A percentile compares a stretch with the other conserved stretches of the same genome.
Evolutionary conservation across 305 asterid genomes (phyloP).

Genomic region (Lippia alba): DNA sequence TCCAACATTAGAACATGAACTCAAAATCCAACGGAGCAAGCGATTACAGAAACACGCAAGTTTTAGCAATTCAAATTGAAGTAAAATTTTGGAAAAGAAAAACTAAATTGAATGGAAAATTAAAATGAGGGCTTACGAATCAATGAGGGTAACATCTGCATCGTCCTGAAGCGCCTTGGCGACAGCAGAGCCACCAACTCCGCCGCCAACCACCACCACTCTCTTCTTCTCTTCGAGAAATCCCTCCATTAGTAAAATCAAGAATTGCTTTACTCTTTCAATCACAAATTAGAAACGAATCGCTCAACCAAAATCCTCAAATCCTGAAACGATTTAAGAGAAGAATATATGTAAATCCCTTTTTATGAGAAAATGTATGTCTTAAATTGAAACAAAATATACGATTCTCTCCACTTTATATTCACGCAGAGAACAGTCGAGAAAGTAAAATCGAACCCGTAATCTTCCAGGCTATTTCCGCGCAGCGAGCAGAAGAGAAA

Average conservation of each 20-base stretch:
- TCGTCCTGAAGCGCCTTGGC: constrained; percentile 68
- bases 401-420: too few species aligned
- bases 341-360: too few species aligned
- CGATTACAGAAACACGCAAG: not conserved
- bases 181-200: constrained; percentile 71
- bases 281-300: too few species aligned
- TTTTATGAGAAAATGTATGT: too few species aligned
- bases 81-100: not conserved
- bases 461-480: too few species aligned
- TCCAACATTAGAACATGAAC: not conserved
- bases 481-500: too few species aligned
- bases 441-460: too few species aligned
- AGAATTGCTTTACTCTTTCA: not conserved
- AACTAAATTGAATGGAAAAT: constrained; percentile 1
- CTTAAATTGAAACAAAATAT: too few species aligned
- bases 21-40: not conserved
- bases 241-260: constrained; percentile 23
- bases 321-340: too few species aligned
- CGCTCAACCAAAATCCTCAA: too few species aligned
- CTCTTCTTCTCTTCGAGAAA: constrained; percentile 51
- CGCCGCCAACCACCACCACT: constrained; percentile 89
- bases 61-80: too few species aligned
- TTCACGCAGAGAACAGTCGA: too few species aligned
- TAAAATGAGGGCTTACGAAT: constrained; percentile 38
- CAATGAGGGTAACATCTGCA: constrained; percentile 65